Evolutionary conservation across 2,329 filamentous ascomycete genomes (phyloP), one percentile per base, ranked within the genome.

Genomic region (Hymenoscyphus albidus): DNA sequence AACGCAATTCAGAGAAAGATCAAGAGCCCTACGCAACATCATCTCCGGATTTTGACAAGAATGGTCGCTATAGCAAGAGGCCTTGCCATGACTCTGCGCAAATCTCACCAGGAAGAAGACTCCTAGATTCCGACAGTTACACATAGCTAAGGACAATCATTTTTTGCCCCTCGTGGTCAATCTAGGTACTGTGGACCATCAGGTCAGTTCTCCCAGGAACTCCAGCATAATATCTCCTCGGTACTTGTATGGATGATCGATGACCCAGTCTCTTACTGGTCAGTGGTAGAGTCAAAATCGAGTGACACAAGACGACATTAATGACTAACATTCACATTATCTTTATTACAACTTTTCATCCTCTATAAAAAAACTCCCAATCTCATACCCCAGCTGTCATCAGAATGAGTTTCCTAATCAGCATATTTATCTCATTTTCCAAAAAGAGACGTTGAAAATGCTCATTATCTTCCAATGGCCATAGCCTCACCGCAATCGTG

Each of bases 341-440:
- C 13, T 44, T 44, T 44, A 44, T 44, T n/a, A 14, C n/a, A 44
- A 44, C 42, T 44, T 44, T 44, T 44, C 9, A 4, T 10, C 16
- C 42, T 44, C 42, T 44, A 44, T 44, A 44, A 44, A 42, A 42
- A 44, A 44, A 44, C 42, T 16, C 42, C 42, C 42, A 44, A 44
- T 44, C 4, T 44, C 16, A 44, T 44, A 44, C 42, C 16, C 9
- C 35, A 35, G 35, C 35, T 35, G 35, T 10, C 35, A 35, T 58
- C n/a, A 42, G 35, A 59, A 40, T 39, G 40, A 44, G 58, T 59
- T 35, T 48, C 22, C 27, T 22, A 32, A 48, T 32, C 22, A 56
- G 18, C 42, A 54, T 40, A 60, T 60, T 44, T n/a, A 60, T 54
- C 40, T 31, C 58, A 60, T 60, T 44, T 60, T 31, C 58, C 27